Evolutionary conservation across 495 filamentous ascomycete species (phyloP).

Genomic region (Penicillium samsonianum): DNA sequence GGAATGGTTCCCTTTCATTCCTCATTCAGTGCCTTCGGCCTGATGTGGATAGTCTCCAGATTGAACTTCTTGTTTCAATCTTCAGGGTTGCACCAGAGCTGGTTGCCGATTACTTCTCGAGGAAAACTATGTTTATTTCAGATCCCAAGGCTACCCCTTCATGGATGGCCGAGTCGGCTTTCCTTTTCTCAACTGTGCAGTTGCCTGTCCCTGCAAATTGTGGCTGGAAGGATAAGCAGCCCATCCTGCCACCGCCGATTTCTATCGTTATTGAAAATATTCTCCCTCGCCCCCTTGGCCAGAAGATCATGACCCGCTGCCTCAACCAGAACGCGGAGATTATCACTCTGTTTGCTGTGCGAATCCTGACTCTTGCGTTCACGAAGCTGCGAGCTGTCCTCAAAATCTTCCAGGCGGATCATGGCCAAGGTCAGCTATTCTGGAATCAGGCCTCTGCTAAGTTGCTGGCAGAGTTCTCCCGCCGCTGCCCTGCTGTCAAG

Average conservation of each 20-base stretch:
- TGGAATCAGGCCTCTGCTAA: conserved; percentile 68
- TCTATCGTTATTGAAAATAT: conserved; percentile 80
- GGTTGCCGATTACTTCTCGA: conserved; percentile 79
- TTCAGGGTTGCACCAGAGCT: conserved; percentile 82
- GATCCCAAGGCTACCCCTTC: conserved; percentile 89
- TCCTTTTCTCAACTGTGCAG: conserved; percentile 76
- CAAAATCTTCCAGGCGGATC: conserved; percentile 41
- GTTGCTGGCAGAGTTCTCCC: conserved; percentile 71
- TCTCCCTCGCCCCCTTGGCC: conserved; percentile 77
- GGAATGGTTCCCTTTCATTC: conserved; percentile 71
- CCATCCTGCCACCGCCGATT: conserved; percentile 67
- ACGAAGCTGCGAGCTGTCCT: conserved; percentile 67
- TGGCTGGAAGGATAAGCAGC: conserved; percentile 57
- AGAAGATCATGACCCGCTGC: conserved; percentile 74
- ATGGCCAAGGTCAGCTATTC: conserved; percentile 43
- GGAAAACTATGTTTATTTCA: conserved; percentile 76
- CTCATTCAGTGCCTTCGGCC: conserved; percentile 81
- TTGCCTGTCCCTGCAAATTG: conserved; percentile 71
- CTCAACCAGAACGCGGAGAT: conserved; percentile 72
- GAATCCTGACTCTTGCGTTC: conserved; percentile 74
- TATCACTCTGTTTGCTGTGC: conserved; percentile 78
- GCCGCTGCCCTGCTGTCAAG: conserved; percentile 75
- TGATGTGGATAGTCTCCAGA: conserved; percentile 76
- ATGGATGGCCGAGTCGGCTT: conserved; percentile 90
- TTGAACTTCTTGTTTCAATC: conserved; percentile 74